Conservation (phyloP, 2,329 filamentous ascomycete genomes). For the Trichoderma atrobrunneum region DNA sequence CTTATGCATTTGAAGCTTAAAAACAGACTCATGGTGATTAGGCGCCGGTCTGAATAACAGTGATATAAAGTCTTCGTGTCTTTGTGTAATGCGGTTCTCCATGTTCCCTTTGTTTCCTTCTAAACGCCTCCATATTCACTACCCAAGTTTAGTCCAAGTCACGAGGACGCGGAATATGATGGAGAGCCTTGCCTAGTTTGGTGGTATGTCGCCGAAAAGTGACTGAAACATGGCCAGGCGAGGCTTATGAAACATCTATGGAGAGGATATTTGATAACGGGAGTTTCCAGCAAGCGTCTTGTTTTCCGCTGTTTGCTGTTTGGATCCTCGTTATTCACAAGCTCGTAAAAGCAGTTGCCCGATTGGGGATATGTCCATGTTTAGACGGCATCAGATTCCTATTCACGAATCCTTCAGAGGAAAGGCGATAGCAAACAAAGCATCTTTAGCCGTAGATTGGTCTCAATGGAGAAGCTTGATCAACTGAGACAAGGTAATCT, state of each 20-base stretch:
- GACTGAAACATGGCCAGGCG: neutral
- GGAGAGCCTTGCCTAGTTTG: neutral
- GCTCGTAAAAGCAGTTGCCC: neutral
- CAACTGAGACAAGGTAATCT: neutral
- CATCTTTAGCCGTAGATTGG: neutral
- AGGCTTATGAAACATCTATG: neutral
- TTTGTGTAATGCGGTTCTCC: neutral
- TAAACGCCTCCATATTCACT: neutral
- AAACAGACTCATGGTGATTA: neutral
- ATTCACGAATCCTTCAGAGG: neutral
- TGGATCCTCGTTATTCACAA: neutral
- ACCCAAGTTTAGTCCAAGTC: neutral
- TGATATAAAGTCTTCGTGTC: neutral
- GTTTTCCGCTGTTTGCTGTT: neutral
- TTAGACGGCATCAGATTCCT: neutral
- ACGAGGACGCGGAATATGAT: neutral
- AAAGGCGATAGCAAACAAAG: neutral
- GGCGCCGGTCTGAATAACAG: neutral
- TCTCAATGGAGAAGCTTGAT: neutral
- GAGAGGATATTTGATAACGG: neutral
- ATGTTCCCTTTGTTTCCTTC: neutral
- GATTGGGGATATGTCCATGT: neutral
- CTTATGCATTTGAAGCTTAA: conserved; percentile 8
- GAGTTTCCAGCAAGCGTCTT: neutral
- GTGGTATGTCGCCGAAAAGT: neutral